phyloP scores from a whole-genome alignment of 2,329 filamentous ascomycete species.

The Gaeumannomyces tritici region DNA sequence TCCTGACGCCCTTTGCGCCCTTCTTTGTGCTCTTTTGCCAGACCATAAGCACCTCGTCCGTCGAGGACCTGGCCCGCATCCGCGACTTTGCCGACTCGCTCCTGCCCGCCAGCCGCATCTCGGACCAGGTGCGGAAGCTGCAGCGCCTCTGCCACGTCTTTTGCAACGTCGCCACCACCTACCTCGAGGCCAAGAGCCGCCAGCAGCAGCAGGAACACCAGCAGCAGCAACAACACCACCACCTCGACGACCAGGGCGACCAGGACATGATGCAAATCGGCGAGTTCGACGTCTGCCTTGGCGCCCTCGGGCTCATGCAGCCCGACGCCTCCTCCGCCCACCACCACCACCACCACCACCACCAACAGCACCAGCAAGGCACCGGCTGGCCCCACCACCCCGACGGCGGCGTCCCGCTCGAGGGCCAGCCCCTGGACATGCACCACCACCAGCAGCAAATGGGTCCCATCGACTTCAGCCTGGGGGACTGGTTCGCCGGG shows the following conservation, averaged over 20 bases:
- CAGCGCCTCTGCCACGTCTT: conserved; percentile 1
- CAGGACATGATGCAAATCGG: conserved; percentile 2
- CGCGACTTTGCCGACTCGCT: conserved; percentile 27
- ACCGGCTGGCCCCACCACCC: neutral
- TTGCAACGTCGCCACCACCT: neutral
- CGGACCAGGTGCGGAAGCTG: neutral
- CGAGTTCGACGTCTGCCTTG: conserved; percentile 1
- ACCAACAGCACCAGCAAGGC: neutral
- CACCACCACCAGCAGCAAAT: neutral
- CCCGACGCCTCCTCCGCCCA: neutral
- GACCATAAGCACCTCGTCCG: conserved; percentile 63
- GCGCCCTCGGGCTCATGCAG: conserved; percentile 1
- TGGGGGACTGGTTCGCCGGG: neutral
- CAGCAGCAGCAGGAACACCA: neutral
- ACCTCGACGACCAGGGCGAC: neutral
- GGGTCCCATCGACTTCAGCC: neutral
- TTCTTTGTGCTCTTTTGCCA: conserved; percentile 17
- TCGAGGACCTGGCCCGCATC: conserved; percentile 67
- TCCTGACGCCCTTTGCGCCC: neutral
- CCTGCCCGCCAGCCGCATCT: neutral
- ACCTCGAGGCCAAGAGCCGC: conserved; percentile 2
- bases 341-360: neutral
- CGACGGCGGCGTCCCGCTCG: too few relatives aligned
- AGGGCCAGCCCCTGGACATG: neutral
- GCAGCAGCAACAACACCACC: too few relatives aligned